Base-by-base conservation (phyloP, 1,139 yeast species). In the Yamadazyma songkhlaensis region DNA sequence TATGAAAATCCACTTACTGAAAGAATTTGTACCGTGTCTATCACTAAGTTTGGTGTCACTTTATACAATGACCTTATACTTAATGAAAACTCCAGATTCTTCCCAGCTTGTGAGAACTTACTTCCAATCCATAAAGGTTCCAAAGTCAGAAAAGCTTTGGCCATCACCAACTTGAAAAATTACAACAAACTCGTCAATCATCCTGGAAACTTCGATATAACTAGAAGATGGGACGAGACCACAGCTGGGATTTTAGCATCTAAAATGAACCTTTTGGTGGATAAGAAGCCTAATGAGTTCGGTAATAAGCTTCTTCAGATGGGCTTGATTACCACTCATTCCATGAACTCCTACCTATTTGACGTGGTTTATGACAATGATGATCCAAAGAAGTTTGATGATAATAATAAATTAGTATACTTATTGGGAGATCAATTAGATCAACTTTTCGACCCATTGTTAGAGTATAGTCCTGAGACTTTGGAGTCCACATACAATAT, bases 381-480 rank as follows among this genome's bases (percentile, higher is more conserved):
- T 32, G 49, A 46, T 26, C 45, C 50, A 10, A 48, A 43, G 14
- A 33, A 35, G 1, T 49, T 53, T 11, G 72, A 81, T n/a, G 86
- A 82, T 34, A 89, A 88, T 55, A 88, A 90, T 51, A 77, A 71
- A 42, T 58, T 90, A 23, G 96, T 89, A 0, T 81, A 73, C 43
- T 56, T 83, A 30, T 60, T 90, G 20, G 97, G 97, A 0, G 82
- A 81, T 34, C 97, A 90, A 57, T 64, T 88, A 35, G 96, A 89
- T 47, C 94, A 85, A 49, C 61, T 90, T 29, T 90, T 90, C 59
- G 95, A 90, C 53, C 96, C 97, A 0, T 62, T 89, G 36, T 73
- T 87, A 7, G 97, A 90, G 57, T 90, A 90, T 56, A 85, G 95
- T 0, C 97, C 97, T 0, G 96, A 90, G 57, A 79, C 81, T 26